Conservation (phyloP, 495 filamentous ascomycete species). For the Aspergillus conjunctus region DNA sequence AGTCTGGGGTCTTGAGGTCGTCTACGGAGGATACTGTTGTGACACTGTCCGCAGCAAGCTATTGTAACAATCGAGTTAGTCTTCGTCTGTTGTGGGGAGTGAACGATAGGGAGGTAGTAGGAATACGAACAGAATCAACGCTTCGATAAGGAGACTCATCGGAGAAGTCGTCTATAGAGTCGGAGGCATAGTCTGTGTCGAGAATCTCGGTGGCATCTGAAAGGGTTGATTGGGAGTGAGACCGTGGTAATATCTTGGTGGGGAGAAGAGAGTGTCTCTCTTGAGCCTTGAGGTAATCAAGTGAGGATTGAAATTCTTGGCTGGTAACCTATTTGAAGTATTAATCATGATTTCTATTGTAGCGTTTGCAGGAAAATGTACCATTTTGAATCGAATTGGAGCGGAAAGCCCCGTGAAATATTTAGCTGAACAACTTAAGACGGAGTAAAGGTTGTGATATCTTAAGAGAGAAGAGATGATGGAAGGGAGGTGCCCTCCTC, state of each 20-base stretch:
- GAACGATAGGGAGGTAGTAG: not conserved
- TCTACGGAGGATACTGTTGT: conserved; percentile 26
- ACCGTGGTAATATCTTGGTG: not conserved
- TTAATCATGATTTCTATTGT: not conserved
- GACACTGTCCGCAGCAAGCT: conserved; percentile 26
- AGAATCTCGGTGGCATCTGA: conserved; percentile 72
- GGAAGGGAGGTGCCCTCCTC: not conserved
- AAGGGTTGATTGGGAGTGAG: conserved; percentile 10
- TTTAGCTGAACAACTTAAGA: not conserved
- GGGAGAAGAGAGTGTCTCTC: conserved; percentile 10
- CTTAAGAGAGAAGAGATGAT: not conserved
- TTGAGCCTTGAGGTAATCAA: conserved; percentile 12
- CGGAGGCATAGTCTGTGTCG: conserved; percentile 73
- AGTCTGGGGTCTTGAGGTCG: conserved; percentile 18
- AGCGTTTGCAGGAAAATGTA: not conserved
- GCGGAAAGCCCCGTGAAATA: conserved; percentile 12
- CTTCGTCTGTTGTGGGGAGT: not conserved
- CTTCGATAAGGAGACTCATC: conserved; percentile 60
- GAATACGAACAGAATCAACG: conserved; percentile 25
- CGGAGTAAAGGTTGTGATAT: not conserved
- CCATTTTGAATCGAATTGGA: conserved; percentile 14
- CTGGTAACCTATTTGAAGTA: not conserved
- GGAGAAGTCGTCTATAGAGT: conserved; percentile 55
- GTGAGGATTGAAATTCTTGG: conserved; percentile 10
- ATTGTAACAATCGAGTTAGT: conserved; percentile 10